These are phyloP conservation scores for Salicornia ramosissima DNA, from an alignment of 148 eudicot species.

Conservation along the genomic window DNA sequence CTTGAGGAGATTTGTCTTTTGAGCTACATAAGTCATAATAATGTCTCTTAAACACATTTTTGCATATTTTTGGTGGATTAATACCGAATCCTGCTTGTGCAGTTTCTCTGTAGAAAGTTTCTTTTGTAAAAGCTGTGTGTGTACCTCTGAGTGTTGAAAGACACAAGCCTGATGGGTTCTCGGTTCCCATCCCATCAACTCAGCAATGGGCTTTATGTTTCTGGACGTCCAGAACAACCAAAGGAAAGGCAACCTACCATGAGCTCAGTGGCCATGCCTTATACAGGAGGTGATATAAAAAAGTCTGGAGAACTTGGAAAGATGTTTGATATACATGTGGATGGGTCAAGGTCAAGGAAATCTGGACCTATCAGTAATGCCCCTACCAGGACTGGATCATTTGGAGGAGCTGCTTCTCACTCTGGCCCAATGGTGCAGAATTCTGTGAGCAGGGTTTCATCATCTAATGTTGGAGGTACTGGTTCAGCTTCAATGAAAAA, in stretches of 20 bases:
- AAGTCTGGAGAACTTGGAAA: conserved; percentile 95
- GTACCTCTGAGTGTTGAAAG: conserved; percentile 23
- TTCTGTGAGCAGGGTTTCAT: conserved; percentile 50
- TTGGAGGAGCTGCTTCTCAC: conserved; percentile 73
- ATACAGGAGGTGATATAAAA: conserved; percentile 92
- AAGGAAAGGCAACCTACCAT: conserved; percentile 90
- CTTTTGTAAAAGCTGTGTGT: conserved; percentile 7
- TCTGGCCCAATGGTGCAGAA: conserved; percentile 70
- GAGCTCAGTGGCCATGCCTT: conserved; percentile 90
- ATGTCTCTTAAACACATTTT: neutral
- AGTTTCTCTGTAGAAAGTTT: conserved; percentile 16
- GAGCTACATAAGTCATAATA: conserved; percentile 3
- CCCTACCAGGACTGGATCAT: conserved; percentile 74
- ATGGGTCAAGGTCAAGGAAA: conserved; percentile 70
- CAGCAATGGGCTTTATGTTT: conserved; percentile 90
- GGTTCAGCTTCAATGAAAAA: conserved; percentile 63
- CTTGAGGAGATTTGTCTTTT: neutral
- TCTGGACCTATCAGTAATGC: conserved; percentile 75
- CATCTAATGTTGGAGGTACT: conserved; percentile 45
- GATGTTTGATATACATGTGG: conserved; percentile 77
- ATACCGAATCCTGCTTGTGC: conserved; percentile 20
- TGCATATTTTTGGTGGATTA: neutral
- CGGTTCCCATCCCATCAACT: conserved; percentile 88
- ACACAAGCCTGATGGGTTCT: conserved; percentile 58
- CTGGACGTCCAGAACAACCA: conserved; percentile 89